A percentile compares a stretch with the other conserved stretches of the same genome.
Evolutionary conservation across 2,329 filamentous ascomycete species (phyloP).

Genomic region (Onygenales sp.): DNA sequence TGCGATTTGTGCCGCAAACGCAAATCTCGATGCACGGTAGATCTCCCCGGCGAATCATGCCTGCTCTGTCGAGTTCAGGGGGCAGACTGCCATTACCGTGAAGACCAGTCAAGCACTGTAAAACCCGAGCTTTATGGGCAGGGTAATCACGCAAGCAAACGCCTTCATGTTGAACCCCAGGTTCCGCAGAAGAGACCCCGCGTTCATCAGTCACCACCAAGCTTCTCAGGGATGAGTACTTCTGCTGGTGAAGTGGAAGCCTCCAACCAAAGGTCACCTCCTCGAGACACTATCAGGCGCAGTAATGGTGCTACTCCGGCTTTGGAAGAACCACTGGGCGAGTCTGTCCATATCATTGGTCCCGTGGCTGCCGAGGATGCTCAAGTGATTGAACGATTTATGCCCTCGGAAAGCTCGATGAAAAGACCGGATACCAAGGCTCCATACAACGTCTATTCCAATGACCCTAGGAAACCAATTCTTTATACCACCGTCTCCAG

Average conservation of each 20-base stretch:
- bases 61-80: slow-evolving; percentile 50
- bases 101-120: slow-evolving; percentile 22
- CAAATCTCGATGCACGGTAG: slow-evolving; percentile 53
- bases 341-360: slow-evolving; percentile 48
- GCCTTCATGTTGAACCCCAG: slow-evolving; percentile 10
- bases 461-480: slow-evolving; percentile 36
- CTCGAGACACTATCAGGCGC: not conserved
- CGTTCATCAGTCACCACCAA: slow-evolving; percentile 19
- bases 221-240: slow-evolving; percentile 11
- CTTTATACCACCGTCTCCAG: slow-evolving; percentile 42
- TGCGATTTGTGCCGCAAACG: slow-evolving; percentile 51
- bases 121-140: slow-evolving; percentile 14
- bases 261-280: slow-evolving; percentile 3
- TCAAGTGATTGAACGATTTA: slow-evolving; percentile 51
- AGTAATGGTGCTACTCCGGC: slow-evolving; percentile 5
- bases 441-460: slow-evolving; percentile 43
- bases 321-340: slow-evolving; percentile 19
- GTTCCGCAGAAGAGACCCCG: slow-evolving; percentile 27
- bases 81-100: slow-evolving; percentile 48
- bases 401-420: slow-evolving; percentile 35
- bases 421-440: slow-evolving; percentile 30
- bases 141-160: not conserved
- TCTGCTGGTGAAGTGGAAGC: slow-evolving; percentile 11
- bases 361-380: slow-evolving; percentile 52
- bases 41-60: slow-evolving; percentile 44